Base-by-base conservation (phyloP, 2,329 filamentous ascomycete species). In the Diplodia seriata region DNA sequence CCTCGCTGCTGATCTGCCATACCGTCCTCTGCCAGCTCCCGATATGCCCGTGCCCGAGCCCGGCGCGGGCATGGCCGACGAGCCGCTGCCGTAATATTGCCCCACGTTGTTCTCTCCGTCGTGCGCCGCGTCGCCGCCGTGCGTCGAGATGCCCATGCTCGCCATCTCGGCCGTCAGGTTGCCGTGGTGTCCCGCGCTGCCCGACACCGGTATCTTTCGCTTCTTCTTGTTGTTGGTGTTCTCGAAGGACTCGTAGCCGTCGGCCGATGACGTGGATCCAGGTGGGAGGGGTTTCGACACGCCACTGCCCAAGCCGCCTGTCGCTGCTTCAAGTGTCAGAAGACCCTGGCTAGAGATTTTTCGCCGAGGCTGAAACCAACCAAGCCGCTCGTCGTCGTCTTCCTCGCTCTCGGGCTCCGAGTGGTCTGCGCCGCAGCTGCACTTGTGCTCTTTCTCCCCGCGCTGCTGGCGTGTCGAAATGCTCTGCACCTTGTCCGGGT, bases 181-280 rank as follows among this genome's bases (percentile, higher is more conserved):
- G 47, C 73, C 71, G 71, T 88, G 84, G 74, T 88, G 86, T 66
- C 82, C 86, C 15, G 89, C 84, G 73, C 92, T 91, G 20, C 92
- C 91, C 11, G 92, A 93, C 0, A 93, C 93, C 0, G 95, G 95
- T 47, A 99, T 98, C 81, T 99, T 99, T 72, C 95, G 88, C 80
- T 99, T 98, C 84, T 98, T 99, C 81, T 99, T 99, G 78, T 99
- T 99, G 79, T 97, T 98, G 43, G 93, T 97, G 75, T 98, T 98
- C 79, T 99, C 95, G 74, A 97, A 97, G 7, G 93, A 95, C 78
- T 99, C 95, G 78, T 98, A 98, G 15, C 94, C 93, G 77, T 98
- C 94, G 12, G 87, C 85, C 29, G 90, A 89, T 14, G 92, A 93
- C 53, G 85, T 55, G 36, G 66, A 68, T 50, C 66, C 86, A 59